phyloP scores from a whole-genome alignment of 2,329 filamentous ascomycete genomes.

The Alternaria arbusti region DNA sequence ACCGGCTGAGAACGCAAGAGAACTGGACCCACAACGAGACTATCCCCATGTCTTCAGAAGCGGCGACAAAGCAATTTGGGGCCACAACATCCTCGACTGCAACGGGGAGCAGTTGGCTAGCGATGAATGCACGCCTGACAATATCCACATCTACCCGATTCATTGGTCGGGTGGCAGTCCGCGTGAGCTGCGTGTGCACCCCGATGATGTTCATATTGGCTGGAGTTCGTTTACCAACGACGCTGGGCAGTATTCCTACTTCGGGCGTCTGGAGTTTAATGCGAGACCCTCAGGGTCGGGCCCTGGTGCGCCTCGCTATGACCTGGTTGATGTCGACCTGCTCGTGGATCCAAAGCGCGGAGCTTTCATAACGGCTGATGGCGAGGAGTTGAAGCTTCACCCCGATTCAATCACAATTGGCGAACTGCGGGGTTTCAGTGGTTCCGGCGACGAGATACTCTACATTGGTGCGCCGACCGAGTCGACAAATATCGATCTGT shows the following conservation, averaged over 20 bases:
- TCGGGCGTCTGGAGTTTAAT: constrained; percentile 53
- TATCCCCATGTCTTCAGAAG: constrained; percentile 56
- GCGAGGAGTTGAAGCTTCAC: constrained; percentile 42
- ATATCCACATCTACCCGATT: constrained; percentile 51
- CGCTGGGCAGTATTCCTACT: constrained; percentile 42
- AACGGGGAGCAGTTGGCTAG: constrained; percentile 37
- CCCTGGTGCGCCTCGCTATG: constrained; percentile 40
- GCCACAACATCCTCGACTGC: constrained; percentile 48
- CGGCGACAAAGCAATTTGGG: constrained; percentile 46
- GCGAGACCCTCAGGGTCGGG: constrained; percentile 24
- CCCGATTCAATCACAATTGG: constrained; percentile 46
- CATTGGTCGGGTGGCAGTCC: constrained; percentile 48
- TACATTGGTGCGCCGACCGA: constrained; percentile 53
- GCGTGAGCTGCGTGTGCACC: constrained; percentile 56
- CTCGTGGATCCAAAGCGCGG: background rate
- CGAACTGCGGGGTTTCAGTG: constrained; percentile 56
- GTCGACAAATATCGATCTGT: constrained; percentile 56
- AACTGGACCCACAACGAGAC: constrained; percentile 28
- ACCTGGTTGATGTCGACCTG: constrained; percentile 40
- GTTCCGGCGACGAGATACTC: constrained; percentile 50
- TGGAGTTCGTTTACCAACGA: constrained; percentile 48
- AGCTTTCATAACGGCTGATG: background rate
- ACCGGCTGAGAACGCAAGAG: constrained; percentile 38
- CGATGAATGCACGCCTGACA: constrained; percentile 48
- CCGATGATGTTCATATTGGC: constrained; percentile 53